Evolutionary conservation across 768 basidiomycete species (phyloP).

Genomic region (Mycena latifolia): DNA sequence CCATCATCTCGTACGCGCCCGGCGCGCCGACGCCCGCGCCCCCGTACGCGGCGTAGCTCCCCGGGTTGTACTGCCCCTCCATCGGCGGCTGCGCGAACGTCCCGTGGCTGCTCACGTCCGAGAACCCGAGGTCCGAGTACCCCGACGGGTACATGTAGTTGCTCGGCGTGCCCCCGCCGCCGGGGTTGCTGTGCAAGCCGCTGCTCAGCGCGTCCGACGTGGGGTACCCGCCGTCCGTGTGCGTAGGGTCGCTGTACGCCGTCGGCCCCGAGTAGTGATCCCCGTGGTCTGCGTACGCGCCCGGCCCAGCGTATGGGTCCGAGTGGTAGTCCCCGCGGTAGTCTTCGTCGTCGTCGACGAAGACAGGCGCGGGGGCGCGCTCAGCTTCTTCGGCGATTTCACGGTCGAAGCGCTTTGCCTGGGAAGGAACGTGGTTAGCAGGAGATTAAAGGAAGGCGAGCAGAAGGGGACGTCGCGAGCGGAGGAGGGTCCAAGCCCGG

Average conservation of each 20-base stretch:
- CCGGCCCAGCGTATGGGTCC: slow-evolving; percentile 26
- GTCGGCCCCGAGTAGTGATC: slow-evolving; percentile 17
- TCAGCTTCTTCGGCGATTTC: slow-evolving; percentile 68
- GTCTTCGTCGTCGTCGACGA: slow-evolving; percentile 56
- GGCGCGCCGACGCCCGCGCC: slow-evolving; percentile 43
- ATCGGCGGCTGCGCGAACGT: slow-evolving; percentile 47
- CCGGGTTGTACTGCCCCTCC: slow-evolving; percentile 41
- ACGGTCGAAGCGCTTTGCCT: slow-evolving; percentile 61
- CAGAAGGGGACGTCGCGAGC: background rate
- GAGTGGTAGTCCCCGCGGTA: slow-evolving; percentile 13
- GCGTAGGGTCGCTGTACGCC: slow-evolving; percentile 28
- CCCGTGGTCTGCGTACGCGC: background rate
- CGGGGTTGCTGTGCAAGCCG: slow-evolving; percentile 21
- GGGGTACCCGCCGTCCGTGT: background rate
- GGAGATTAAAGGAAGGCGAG: background rate
- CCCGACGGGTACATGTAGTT: slow-evolving; percentile 36
- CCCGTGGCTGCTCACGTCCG: slow-evolving; percentile 50
- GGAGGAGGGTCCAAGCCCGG: background rate
- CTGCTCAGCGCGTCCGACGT: slow-evolving; percentile 8
- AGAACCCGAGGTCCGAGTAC: slow-evolving; percentile 45
- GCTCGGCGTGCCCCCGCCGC: slow-evolving; percentile 29
- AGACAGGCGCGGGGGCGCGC: slow-evolving; percentile 50
- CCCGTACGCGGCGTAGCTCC: slow-evolving; percentile 39
- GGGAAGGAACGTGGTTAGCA: slow-evolving; percentile 20
- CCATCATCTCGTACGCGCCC: slow-evolving; percentile 37